Conservation (phyloP, 1,284 basidiomycete species). For the Boletus smithii region DNA sequence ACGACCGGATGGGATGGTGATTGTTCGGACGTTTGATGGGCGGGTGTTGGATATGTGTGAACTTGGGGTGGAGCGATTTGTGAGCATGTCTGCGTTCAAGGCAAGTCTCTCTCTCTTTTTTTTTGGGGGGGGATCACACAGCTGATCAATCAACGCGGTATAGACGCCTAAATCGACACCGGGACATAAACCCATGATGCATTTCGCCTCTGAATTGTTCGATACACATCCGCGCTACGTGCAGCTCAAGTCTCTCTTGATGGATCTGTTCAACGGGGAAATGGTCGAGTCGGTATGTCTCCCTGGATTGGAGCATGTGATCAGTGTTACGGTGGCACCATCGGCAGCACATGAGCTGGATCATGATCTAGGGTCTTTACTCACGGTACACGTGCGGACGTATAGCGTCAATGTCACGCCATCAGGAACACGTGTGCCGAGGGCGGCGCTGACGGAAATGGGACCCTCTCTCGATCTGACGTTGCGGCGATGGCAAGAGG, state of each 20-base stretch:
- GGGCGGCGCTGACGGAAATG: slow-evolving; percentile 83
- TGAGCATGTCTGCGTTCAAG: slow-evolving; percentile 81
- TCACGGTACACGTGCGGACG: slow-evolving; percentile 84
- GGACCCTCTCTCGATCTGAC: slow-evolving; percentile 88
- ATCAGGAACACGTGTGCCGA: slow-evolving; percentile 76
- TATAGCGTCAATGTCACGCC: slow-evolving; percentile 78
- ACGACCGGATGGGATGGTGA: slow-evolving; percentile 83
- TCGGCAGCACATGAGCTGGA: slow-evolving; percentile 46
- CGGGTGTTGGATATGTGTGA: slow-evolving; percentile 94
- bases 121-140: too few species aligned
- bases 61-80: slow-evolving; percentile 80
- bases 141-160: too few species aligned
- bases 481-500: slow-evolving; percentile 70
- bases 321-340: slow-evolving; percentile 80
- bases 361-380: slow-evolving; percentile 50
- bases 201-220: slow-evolving; percentile 93
- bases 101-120: slow-evolving; percentile 41
- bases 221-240: slow-evolving; percentile 87
- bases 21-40: slow-evolving; percentile 86
- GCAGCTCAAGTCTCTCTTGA: slow-evolving; percentile 90
- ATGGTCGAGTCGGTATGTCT: slow-evolving; percentile 82
- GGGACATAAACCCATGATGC: slow-evolving; percentile 91
- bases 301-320: slow-evolving; percentile 86
- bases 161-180: slow-evolving; percentile 85
- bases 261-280: slow-evolving; percentile 90